Conservation (phyloP, 441 rosid genomes). For the Populus tomentosa region DNA sequence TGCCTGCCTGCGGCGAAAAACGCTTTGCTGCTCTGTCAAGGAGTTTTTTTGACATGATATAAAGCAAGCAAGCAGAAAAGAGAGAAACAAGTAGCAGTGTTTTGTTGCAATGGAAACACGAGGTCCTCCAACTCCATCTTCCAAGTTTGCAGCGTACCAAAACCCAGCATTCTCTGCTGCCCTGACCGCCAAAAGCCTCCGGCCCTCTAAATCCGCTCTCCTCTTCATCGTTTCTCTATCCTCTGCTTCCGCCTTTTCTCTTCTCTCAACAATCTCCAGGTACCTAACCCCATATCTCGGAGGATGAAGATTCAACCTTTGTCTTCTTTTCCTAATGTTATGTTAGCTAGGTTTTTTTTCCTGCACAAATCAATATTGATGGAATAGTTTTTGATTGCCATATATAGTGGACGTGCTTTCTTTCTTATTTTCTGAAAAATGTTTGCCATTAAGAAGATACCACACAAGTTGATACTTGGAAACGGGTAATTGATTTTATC, state of each 20-base stretch:
- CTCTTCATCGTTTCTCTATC: slow-evolving; percentile 46
- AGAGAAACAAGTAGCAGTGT: no score
- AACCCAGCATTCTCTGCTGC: slow-evolving; percentile 75
- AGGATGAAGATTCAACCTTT: not conserved
- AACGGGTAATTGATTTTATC: no score
- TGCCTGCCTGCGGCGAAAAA: no score
- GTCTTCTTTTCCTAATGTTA: not conserved
- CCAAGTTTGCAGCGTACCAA: slow-evolving; percentile 75
- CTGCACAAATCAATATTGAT: no score
- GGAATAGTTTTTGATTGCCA: no score
- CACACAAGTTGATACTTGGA: no score
- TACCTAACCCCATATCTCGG: slow-evolving; percentile 7
- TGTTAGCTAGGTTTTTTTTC: no score
- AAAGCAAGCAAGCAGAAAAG: no score
- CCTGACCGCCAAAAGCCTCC: slow-evolving; percentile 63
- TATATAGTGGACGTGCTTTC: not conserved
- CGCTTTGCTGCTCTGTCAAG: no score
- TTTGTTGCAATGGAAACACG: no score
- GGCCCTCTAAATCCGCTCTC: slow-evolving; percentile 58
- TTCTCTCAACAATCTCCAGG: slow-evolving; percentile 53
- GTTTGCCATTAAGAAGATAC: no score
- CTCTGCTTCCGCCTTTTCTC: slow-evolving; percentile 54
- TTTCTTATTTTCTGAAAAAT: not conserved
- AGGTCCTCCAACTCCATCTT: not conserved
- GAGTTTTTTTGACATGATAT: no score